phyloP scores from a whole-genome alignment of 2,329 filamentous ascomycete genomes.

The Stagonosporopsis cucurbitacearum region DNA sequence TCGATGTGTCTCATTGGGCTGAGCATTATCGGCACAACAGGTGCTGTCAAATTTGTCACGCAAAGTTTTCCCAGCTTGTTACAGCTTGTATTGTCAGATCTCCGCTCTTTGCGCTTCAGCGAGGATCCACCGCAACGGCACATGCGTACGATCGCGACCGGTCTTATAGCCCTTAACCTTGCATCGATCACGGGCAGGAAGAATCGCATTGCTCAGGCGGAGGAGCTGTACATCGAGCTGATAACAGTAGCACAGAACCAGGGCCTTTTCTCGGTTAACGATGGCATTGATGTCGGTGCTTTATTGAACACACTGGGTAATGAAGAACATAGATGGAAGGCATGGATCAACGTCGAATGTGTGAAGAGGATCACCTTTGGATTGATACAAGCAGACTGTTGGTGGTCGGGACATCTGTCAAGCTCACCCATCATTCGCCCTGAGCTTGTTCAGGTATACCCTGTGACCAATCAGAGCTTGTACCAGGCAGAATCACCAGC shows the following conservation, averaged over 20 bases:
- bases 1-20: conserved; percentile 62
- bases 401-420: conserved; percentile 57
- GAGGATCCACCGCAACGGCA: conserved; percentile 51
- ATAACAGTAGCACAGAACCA: conserved; percentile 58
- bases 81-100: conserved; percentile 52
- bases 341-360: conserved; percentile 61
- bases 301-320: conserved; percentile 55
- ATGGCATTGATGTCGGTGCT: conserved; percentile 45
- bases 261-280: conserved; percentile 58
- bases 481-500: conserved; percentile 51
- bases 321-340: conserved; percentile 58
- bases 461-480: conserved; percentile 54
- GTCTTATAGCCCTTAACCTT: conserved; percentile 57
- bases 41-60: conserved; percentile 58
- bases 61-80: conserved; percentile 52
- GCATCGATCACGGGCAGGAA: conserved; percentile 57
- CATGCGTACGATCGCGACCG: conserved; percentile 56
- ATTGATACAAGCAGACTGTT: conserved; percentile 55
- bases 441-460: conserved; percentile 55
- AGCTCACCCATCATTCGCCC: conserved; percentile 56
- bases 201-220: conserved; percentile 55
- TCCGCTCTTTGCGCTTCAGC: conserved; percentile 52
- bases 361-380: conserved; percentile 59
- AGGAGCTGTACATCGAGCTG: conserved; percentile 59
- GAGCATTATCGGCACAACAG: conserved; percentile 59